Conservation (phyloP, 768 basidiomycete genomes). For the Hypholoma fasciculare region DNA sequence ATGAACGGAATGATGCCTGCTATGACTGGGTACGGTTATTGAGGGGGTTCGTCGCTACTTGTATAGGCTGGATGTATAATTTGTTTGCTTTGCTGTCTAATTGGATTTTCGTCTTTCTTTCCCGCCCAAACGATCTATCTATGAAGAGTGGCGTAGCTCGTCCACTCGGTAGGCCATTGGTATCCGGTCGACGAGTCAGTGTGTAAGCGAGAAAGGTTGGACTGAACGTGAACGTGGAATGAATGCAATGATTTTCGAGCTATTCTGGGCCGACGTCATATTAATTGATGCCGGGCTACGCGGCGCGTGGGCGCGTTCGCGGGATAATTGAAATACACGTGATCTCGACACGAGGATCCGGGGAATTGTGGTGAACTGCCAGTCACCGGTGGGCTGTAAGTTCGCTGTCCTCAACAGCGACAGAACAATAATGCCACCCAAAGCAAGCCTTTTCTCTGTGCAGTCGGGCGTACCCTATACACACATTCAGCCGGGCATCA, state of each 20-base stretch:
- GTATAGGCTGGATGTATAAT: constrained; percentile 31
- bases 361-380: not conserved
- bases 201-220: not conserved
- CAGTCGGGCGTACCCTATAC: constrained; percentile 46
- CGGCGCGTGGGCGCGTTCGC: not conserved
- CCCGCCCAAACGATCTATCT: not conserved
- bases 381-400: not conserved
- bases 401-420: not conserved
- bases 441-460: constrained; percentile 67
- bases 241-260: no score
- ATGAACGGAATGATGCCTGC: constrained; percentile 73
- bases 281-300: not conserved
- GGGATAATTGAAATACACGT: not conserved
- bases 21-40: constrained; percentile 66
- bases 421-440: constrained; percentile 54
- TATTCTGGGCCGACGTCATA: no score
- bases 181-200: not conserved
- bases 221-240: no score
- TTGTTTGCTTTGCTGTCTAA: constrained; percentile 23
- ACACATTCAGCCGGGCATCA: constrained; percentile 14
- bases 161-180: not conserved
- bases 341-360: not conserved
- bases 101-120: constrained; percentile 20
- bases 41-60: constrained; percentile 25
- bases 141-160: not conserved